Conservation (phyloP, 768 basidiomycete genomes). For the Rhodosporidiobolus sp. region DNA sequence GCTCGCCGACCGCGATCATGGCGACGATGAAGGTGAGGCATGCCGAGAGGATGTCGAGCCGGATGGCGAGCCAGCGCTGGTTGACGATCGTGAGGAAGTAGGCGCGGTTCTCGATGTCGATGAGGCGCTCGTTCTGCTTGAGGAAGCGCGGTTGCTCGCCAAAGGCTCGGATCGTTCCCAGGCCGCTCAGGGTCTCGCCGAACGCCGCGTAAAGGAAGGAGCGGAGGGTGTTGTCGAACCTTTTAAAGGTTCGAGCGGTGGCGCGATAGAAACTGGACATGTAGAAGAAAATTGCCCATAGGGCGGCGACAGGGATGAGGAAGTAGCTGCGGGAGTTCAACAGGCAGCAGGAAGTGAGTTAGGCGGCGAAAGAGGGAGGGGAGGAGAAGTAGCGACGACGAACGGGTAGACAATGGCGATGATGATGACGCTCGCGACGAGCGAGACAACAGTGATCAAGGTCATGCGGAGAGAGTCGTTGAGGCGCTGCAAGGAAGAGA, state of each 20-base stretch:
- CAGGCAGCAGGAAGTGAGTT: too few species aligned
- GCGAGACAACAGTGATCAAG: conserved; percentile 42
- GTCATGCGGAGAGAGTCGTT: conserved; percentile 71
- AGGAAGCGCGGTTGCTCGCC: conserved; percentile 69
- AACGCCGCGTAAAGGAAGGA: conserved; percentile 86
- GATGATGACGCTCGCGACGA: conserved; percentile 8
- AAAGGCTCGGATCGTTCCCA: conserved; percentile 70
- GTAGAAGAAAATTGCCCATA: conserved; percentile 55
- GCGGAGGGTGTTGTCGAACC: conserved; percentile 73
- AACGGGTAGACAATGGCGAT: conserved; percentile 32
- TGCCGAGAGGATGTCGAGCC: conserved; percentile 17
- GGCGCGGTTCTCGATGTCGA: conserved; percentile 82
- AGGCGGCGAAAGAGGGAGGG: background rate
- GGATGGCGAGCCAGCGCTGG: conserved; percentile 56
- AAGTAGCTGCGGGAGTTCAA: background rate
- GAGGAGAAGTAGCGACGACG: background rate
- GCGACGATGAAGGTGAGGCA: conserved; percentile 30
- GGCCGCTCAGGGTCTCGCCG: conserved; percentile 80
- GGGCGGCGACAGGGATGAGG: conserved; percentile 9
- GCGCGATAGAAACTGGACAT: conserved; percentile 59
- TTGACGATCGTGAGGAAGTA: conserved; percentile 83
- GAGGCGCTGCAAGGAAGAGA: conserved; percentile 30
- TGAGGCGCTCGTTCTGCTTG: conserved; percentile 65
- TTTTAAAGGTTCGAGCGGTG: conserved; percentile 80
- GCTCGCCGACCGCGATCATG: conserved; percentile 25